phyloP scores from a whole-genome alignment of 2,329 filamentous ascomycete genomes.

The Zelopaecilomyces penicillatus region DNA sequence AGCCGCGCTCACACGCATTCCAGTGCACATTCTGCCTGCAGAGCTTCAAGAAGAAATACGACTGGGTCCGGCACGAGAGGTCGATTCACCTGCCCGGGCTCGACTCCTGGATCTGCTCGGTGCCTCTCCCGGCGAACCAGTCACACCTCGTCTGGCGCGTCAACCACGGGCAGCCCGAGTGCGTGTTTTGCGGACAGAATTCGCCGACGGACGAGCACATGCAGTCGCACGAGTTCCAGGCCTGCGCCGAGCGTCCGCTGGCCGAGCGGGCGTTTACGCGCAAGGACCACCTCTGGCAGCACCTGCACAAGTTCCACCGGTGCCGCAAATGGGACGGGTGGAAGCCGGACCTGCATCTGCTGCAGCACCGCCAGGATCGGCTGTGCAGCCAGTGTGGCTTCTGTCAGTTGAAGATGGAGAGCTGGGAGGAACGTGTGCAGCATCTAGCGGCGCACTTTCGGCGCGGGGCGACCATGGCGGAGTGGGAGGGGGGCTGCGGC shows the following conservation, averaged over 20 bases:
- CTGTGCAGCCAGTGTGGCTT: slow-evolving; percentile 27
- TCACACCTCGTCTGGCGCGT: slow-evolving; percentile 41
- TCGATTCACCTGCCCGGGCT: slow-evolving; percentile 38
- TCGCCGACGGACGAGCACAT: slow-evolving; percentile 28
- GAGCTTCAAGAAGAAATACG: slow-evolving; percentile 31
- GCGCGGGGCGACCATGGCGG: slow-evolving; percentile 31
- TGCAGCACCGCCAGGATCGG: slow-evolving; percentile 20
- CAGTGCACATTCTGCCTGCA: slow-evolving; percentile 31
- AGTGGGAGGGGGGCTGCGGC: slow-evolving; percentile 37
- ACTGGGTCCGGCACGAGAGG: slow-evolving; percentile 40
- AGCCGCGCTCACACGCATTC: slow-evolving; percentile 17
- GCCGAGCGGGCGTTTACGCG: slow-evolving; percentile 34
- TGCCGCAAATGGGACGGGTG: slow-evolving; percentile 41
- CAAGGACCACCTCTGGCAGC: slow-evolving; percentile 35
- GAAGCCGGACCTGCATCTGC: slow-evolving; percentile 31
- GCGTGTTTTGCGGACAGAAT: slow-evolving; percentile 29
- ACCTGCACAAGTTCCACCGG: slow-evolving; percentile 33
- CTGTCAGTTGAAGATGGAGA: slow-evolving; percentile 26
- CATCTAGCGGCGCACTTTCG: slow-evolving; percentile 36
- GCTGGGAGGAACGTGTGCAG: slow-evolving; percentile 28
- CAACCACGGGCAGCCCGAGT: slow-evolving; percentile 32
- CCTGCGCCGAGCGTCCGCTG: slow-evolving; percentile 40
- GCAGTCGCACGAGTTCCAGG: slow-evolving; percentile 31
- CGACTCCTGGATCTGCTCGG: slow-evolving; percentile 42
- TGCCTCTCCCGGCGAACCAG: slow-evolving; percentile 23